These are phyloP conservation scores for Biancaea sappan DNA, from an alignment of 306 rosid species.

Conservation along the genomic window DNA sequence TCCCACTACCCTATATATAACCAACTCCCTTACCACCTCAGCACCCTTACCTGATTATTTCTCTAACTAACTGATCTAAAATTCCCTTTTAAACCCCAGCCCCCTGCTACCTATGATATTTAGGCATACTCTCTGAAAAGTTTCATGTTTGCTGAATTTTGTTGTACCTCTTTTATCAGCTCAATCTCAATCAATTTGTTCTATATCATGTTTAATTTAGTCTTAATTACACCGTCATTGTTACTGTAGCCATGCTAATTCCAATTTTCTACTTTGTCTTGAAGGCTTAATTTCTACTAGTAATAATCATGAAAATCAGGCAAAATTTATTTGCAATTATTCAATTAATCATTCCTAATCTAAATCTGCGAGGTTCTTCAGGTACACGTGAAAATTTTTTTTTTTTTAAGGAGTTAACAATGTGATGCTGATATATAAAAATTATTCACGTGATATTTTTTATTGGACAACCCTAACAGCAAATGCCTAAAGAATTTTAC, in stretches of 20 bases:
- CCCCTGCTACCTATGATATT: not conserved
- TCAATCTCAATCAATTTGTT: not conserved
- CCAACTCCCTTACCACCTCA: too few relatives aligned
- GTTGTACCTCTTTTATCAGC: not conserved
- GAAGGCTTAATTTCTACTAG: not conserved
- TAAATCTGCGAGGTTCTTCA: too few relatives aligned
- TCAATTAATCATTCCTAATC: conserved; percentile 17
- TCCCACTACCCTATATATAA: too few relatives aligned
- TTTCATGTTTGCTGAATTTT: not conserved
- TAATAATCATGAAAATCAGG: conserved; percentile 17
- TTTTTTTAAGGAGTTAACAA: too few relatives aligned
- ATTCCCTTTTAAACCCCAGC: too few relatives aligned
- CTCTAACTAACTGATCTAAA: too few relatives aligned
- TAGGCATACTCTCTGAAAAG: not conserved
- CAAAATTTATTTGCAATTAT: conserved; percentile 28
- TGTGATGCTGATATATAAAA: too few relatives aligned
- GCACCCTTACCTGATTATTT: too few relatives aligned
- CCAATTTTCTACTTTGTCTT: not conserved
- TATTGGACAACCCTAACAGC: not conserved
- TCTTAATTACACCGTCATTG: conserved; percentile 23
- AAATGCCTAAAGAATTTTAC: too few relatives aligned
- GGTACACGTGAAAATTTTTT: too few relatives aligned
- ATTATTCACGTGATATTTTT: too few relatives aligned
- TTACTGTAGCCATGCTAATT: conserved; percentile 10
- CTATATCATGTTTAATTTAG: conserved; percentile 1